phyloP scores from a whole-genome alignment of 1,284 basidiomycete genomes.

The Peniophora sp. region DNA sequence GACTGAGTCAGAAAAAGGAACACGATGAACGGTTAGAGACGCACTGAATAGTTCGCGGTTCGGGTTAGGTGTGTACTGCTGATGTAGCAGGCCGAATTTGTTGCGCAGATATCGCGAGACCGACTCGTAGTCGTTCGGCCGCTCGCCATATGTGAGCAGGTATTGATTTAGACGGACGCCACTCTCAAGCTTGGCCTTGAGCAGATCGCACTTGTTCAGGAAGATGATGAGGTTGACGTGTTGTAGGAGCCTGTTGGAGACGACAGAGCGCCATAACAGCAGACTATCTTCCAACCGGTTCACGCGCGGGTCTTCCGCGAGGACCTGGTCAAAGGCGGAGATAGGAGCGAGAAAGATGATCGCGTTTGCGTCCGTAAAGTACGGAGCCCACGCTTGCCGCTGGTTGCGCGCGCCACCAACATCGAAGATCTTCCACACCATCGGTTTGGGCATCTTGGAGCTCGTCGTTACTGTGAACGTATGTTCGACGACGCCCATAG shows the following conservation, averaged over 20 bases:
- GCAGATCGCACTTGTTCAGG: constrained; percentile 70
- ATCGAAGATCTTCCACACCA: constrained; percentile 67
- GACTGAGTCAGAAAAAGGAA: constrained; percentile 3
- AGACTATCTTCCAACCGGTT: constrained; percentile 75
- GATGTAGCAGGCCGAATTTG: constrained; percentile 65
- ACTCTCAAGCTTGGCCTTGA: constrained; percentile 68
- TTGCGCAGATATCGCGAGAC: constrained; percentile 67
- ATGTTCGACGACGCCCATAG: constrained; percentile 71
- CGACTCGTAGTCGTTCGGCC: constrained; percentile 66
- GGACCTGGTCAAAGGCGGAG: constrained; percentile 75
- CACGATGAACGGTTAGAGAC: constrained; percentile 15
- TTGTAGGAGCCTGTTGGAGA: constrained; percentile 59
- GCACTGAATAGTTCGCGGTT: constrained; percentile 62
- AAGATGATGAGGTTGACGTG: constrained; percentile 71
- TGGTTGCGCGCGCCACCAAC: constrained; percentile 73
- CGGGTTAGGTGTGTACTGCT: constrained; percentile 56
- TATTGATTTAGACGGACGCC: constrained; percentile 64
- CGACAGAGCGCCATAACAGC: constrained; percentile 58
- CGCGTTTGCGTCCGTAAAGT: constrained; percentile 75
- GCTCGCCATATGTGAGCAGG: constrained; percentile 59
- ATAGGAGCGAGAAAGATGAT: constrained; percentile 82
- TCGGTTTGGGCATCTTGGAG: constrained; percentile 40
- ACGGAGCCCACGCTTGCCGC: constrained; percentile 75
- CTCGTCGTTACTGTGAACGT: constrained; percentile 56
- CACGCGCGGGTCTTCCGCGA: constrained; percentile 63